Evolutionary conservation across 176 grass and related monocot species (phyloP), one percentile per base, ranked within the genome.

Genomic region (Neostapfia colusana): DNA sequence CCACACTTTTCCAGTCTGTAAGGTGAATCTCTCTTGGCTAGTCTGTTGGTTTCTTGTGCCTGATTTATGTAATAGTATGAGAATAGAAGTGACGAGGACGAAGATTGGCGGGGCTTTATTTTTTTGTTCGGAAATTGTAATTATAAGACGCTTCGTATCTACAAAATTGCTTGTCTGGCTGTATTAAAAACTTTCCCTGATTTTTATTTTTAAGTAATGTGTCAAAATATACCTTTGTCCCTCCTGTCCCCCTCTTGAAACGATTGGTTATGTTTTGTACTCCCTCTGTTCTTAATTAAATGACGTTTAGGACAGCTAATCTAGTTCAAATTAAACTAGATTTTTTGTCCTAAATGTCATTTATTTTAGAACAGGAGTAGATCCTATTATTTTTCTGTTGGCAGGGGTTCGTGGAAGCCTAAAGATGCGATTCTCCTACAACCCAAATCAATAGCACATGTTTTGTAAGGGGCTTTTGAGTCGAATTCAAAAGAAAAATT

Each of bases 21-120:
- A 67, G 69, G 57, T 75, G 70, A 35, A 79, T 51, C 24, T 5
- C 41, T 65, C 31, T n/a, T 65, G 18, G 59, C 0, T 65, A 77
- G 58, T 63, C 14, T 61, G 15, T 40, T 63, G 41, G 44, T 64
- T 64, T 64, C 26, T 37, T n/a, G 58, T 77, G 63, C 41, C 70
- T 77, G 57, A 59, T 77, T 87, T 31, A 58, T 87, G 59, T 82
- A 87, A 58, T 58, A 57, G 58, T 66, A 41, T 34, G 73, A 66
- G 36, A 71, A 63, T 69, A 67, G 8, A 72, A 65, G 16, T 5
- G 34, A 31, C 53, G 8, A 40, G 10, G 23, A 43, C 31, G 34
- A 51, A 16, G 53, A 73, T 64, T 51, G 14, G 18, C 18, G 7
- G 51, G 20, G 40, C 40, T 46, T 71, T 46, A 50, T 46, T 28